Evolutionary conservation across 306 rosid species (phyloP).

Genomic region (Sechiopsis laciniata): DNA sequence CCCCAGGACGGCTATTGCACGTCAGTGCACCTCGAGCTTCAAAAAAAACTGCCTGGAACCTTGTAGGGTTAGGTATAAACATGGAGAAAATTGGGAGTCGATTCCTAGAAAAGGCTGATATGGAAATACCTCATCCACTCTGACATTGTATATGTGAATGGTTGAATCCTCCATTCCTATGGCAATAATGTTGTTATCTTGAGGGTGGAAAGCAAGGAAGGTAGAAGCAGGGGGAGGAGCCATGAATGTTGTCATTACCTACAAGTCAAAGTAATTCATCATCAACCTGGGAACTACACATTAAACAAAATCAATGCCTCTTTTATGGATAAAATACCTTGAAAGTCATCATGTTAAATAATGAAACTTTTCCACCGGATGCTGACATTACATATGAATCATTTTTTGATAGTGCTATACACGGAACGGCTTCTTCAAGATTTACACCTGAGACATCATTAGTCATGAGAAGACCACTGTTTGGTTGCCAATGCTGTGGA

Average conservation of each 20-base stretch:
- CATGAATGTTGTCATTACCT: conserved; percentile 88
- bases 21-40: no score
- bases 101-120: neutral
- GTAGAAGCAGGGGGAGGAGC: conserved; percentile 75
- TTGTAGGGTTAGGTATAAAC: no score
- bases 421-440: conserved; percentile 81
- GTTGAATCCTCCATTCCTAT: conserved; percentile 89
- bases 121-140: conserved; percentile 66
- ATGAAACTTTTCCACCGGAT: conserved; percentile 75
- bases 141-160: conserved; percentile 66
- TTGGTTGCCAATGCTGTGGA: conserved; percentile 86
- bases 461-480: conserved; percentile 77
- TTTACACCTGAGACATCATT: conserved; percentile 74
- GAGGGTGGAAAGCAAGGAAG: conserved; percentile 74
- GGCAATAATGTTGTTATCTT: conserved; percentile 86
- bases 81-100: no score
- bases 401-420: conserved; percentile 81
- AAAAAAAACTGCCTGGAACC: no score
- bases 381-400: conserved; percentile 85
- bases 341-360: conserved; percentile 79
- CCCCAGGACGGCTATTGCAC: no score
- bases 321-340: conserved; percentile 37
- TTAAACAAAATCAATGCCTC: conserved; percentile 13
- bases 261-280: conserved; percentile 23
- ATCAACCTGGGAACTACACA: conserved; percentile 20